Evolutionary conservation across 2,329 filamentous ascomycete genomes (phyloP).

Genomic region (Verticillium zaregamsianum): DNA sequence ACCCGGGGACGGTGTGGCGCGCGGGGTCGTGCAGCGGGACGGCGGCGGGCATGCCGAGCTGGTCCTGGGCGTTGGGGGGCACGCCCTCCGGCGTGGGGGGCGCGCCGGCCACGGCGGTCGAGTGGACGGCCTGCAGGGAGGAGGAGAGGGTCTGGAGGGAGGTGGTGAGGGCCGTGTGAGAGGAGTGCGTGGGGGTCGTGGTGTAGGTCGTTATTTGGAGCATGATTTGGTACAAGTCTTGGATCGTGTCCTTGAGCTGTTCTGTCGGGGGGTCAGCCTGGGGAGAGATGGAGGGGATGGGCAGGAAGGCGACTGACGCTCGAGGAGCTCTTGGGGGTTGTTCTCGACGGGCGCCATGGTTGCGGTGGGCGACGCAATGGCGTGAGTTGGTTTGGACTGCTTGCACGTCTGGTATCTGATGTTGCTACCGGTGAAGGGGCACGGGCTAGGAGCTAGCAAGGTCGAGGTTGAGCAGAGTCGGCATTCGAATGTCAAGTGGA

Average conservation of each 20-base stretch:
- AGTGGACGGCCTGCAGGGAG: conserved; percentile 33
- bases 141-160: conserved; percentile 33
- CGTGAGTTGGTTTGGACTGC: background rate
- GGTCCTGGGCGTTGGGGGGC: conserved; percentile 28
- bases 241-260: conserved; percentile 58
- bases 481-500: background rate
- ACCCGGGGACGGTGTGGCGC: conserved; percentile 9
- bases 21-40: conserved; percentile 1
- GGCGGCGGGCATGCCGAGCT: conserved; percentile 44
- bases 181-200: conserved; percentile 20
- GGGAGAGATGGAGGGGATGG: too few species aligned
- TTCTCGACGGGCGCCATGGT: conserved; percentile 38
- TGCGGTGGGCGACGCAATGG: background rate
- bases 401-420: too few species aligned
- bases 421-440: too few species aligned
- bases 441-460: too few species aligned
- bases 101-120: conserved; percentile 30
- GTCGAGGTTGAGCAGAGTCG: background rate
- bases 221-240: conserved; percentile 60
- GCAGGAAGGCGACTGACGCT: conserved; percentile 25
- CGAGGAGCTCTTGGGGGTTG: conserved; percentile 31
- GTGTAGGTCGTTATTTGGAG: conserved; percentile 61
- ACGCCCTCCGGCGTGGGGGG: conserved; percentile 7
- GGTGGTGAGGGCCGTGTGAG: conserved; percentile 3
- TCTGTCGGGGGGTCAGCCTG: conserved; percentile 31